Conservation (phyloP, 805 yeast genomes). For the Candida andamanensis region DNA sequence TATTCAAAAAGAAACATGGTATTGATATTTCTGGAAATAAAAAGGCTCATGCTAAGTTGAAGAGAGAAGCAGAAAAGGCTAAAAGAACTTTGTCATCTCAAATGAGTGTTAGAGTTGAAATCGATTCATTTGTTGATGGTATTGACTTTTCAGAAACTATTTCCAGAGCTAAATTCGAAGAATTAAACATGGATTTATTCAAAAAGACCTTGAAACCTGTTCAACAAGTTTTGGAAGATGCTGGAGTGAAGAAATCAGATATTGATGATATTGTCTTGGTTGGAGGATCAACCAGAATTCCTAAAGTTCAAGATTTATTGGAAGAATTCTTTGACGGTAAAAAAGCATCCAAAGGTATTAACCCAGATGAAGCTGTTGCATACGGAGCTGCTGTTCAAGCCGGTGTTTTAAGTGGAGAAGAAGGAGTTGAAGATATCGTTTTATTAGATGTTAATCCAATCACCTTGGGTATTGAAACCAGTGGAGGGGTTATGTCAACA, state of each 20-base stretch:
- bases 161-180: slow-evolving; percentile 46
- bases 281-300: slow-evolving; percentile 49
- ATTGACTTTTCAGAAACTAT: slow-evolving; percentile 43
- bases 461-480: slow-evolving; percentile 99
- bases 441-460: slow-evolving; percentile 97
- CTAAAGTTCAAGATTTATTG: slow-evolving; percentile 45
- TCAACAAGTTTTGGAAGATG: slow-evolving; percentile 42
- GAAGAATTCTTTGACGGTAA: slow-evolving; percentile 52
- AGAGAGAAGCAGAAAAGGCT: slow-evolving; percentile 47
- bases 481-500: slow-evolving; percentile 98
- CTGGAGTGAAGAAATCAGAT: slow-evolving; percentile 41
- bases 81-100: slow-evolving; percentile 45
- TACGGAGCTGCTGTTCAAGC: slow-evolving; percentile 95
- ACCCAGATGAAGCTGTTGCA: slow-evolving; percentile 49
- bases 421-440: slow-evolving; percentile 91
- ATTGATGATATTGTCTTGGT: slow-evolving; percentile 45
- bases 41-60: slow-evolving; percentile 42
- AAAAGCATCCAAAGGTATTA: slow-evolving; percentile 45
- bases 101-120: slow-evolving; percentile 49
- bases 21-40: slow-evolving; percentile 37
- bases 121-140: slow-evolving; percentile 46
- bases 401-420: slow-evolving; percentile 96
- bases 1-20: slow-evolving; percentile 43
- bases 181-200: slow-evolving; percentile 41
- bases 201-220: slow-evolving; percentile 44